Conservation (phyloP, 2,329 filamentous ascomycete species). For the Cladophialophora psammophila region DNA sequence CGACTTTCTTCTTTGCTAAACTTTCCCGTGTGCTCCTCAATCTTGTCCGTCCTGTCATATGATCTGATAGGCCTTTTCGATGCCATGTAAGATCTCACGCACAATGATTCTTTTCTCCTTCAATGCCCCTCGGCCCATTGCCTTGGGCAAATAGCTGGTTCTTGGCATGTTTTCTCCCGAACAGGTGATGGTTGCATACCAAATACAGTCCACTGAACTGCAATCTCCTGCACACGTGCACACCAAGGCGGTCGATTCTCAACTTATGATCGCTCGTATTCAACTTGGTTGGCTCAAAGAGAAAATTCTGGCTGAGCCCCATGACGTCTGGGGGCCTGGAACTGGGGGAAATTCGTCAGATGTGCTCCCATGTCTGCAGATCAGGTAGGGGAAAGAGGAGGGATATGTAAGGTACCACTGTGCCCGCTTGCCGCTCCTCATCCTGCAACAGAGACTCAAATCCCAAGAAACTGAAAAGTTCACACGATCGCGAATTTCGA, state of each 20-base stretch:
- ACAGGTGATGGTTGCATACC: neutral
- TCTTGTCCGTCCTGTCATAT: conserved; percentile 9
- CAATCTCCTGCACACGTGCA: neutral
- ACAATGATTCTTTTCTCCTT: neutral
- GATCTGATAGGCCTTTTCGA: neutral
- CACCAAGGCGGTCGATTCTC: neutral
- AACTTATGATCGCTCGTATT: conserved; percentile 1
- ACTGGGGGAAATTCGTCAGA: neutral
- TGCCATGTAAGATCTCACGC: neutral
- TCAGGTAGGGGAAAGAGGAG: neutral
- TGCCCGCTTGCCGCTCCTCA: neutral
- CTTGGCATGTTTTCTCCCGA: neutral
- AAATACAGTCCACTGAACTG: neutral
- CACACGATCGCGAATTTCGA: neutral
- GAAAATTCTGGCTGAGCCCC: neutral
- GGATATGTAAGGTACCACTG: neutral
- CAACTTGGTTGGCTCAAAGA: neutral
- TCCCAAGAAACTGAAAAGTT: neutral
- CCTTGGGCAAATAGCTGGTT: neutral
- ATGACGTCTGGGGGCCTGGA: neutral
- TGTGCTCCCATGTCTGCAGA: neutral
- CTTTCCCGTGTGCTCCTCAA: neutral
- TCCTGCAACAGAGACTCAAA: neutral
- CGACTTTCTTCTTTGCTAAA: conserved; percentile 2
- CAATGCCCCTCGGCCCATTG: neutral